Conservation (phyloP, 1,284 basidiomycete species). For the Erythrobasidium hasegawianum region DNA sequence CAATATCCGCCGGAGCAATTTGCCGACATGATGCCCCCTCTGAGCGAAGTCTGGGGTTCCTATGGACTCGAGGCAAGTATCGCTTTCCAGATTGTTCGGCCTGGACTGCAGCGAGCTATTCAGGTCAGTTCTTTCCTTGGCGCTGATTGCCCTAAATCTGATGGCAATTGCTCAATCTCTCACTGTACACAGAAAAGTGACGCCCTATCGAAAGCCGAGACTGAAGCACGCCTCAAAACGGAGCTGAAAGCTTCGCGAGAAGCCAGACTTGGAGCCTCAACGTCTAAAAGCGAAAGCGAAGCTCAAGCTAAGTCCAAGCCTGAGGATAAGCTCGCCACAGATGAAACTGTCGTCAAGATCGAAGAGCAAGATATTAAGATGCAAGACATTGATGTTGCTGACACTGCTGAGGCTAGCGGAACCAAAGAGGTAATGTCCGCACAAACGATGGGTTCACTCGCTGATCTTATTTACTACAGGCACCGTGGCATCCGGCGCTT, state of each 20-base stretch:
- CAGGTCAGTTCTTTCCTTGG: slow-evolving; percentile 40
- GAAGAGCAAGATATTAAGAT: not conserved
- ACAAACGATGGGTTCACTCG: too few relatives aligned
- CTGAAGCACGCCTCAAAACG: slow-evolving; percentile 69
- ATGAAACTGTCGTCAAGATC: not conserved
- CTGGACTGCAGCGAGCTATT: slow-evolving; percentile 65
- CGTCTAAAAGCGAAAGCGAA: too few relatives aligned
- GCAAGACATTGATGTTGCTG: not conserved
- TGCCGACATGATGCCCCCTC: slow-evolving; percentile 56
- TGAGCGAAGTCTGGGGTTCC: slow-evolving; percentile 65
- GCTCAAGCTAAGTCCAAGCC: too few relatives aligned
- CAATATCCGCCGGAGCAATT: slow-evolving; percentile 50
- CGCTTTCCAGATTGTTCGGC: slow-evolving; percentile 86
- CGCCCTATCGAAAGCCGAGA: slow-evolving; percentile 54
- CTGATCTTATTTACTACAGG: not conserved
- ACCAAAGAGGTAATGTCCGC: not conserved
- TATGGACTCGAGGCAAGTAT: slow-evolving; percentile 76
- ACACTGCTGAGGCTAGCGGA: not conserved
- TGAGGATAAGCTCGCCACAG: too few relatives aligned
- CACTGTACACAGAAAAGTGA: too few relatives aligned
- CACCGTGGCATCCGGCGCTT: slow-evolving; percentile 56
- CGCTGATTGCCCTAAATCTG: too few relatives aligned
- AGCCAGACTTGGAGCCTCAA: slow-evolving; percentile 22
- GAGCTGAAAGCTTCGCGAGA: slow-evolving; percentile 47
- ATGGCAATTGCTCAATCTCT: too few relatives aligned